These are phyloP conservation scores for Ganoderma sp. DNA, from an alignment of 1,284 basidiomycete species.

Conservation along the genomic window DNA sequence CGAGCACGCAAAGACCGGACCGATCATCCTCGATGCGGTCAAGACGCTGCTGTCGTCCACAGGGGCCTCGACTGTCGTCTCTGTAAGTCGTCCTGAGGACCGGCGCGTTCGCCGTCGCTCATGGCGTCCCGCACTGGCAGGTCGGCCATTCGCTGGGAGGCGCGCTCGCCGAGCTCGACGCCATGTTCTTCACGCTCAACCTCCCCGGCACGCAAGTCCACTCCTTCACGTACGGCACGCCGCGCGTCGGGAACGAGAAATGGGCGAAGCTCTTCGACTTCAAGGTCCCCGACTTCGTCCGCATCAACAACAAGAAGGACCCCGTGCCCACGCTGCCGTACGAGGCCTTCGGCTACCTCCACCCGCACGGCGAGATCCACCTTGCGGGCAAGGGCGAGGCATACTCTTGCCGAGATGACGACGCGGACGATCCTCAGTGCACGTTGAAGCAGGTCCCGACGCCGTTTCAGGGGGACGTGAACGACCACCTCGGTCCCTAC, in stretches of 20 bases:
- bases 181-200: conserved; percentile 44
- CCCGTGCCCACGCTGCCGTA: conserved; percentile 48
- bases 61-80: conserved; percentile 43
- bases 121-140: conserved; percentile 21
- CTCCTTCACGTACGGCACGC: conserved; percentile 47
- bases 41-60: conserved; percentile 42
- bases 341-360: conserved; percentile 45
- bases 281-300: conserved; percentile 41
- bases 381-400: conserved; percentile 38
- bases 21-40: conserved; percentile 45
- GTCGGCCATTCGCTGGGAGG: conserved; percentile 49
- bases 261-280: conserved; percentile 43
- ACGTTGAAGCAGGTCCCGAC: conserved; percentile 50
- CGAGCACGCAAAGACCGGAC: conserved; percentile 51
- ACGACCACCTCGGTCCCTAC: conserved; percentile 59
- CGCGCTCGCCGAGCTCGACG: conserved; percentile 47
- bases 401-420: conserved; percentile 48
- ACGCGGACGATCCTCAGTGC: conserved; percentile 53
- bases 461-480: no score
- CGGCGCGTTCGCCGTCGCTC: neutral
- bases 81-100: conserved; percentile 35
- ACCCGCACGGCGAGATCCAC: conserved; percentile 47
- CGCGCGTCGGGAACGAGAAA: conserved; percentile 45
- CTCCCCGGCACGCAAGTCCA: conserved; percentile 45
- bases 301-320: conserved; percentile 47